Evolutionary conservation across 1,284 basidiomycete species (phyloP).

Genomic region (Inonotus obliquus): DNA sequence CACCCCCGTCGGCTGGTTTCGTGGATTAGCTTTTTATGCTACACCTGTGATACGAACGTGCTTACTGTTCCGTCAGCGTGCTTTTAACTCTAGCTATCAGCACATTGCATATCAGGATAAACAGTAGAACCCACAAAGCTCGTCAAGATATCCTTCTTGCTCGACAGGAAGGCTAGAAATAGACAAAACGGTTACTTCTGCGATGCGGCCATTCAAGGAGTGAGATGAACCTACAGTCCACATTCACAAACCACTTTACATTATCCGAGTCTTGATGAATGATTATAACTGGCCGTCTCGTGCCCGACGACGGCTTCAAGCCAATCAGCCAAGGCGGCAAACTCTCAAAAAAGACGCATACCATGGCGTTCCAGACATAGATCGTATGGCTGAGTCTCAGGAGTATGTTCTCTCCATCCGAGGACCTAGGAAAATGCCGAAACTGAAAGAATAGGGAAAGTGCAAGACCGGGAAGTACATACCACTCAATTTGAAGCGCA

Average conservation of each 20-base stretch:
- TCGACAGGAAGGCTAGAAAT: conserved; percentile 1
- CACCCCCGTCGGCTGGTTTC: neutral
- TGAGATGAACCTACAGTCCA: neutral
- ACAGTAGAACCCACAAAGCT: conserved; percentile 2
- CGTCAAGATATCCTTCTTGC: conserved; percentile 3
- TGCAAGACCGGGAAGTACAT: neutral
- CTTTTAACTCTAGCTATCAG: neutral
- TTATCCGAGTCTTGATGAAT: conserved; percentile 10
- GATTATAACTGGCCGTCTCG: conserved; percentile 1
- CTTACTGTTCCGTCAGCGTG: conserved; percentile 2
- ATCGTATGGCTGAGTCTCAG: conserved; percentile 10
- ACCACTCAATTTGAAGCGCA: conserved; percentile 15
- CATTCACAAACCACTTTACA: conserved; percentile 11
- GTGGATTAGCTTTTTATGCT: neutral
- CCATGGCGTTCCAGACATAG: conserved; percentile 14
- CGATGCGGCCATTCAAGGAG: neutral
- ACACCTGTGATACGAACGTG: neutral
- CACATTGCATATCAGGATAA: neutral
- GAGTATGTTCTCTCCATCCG: conserved; percentile 11
- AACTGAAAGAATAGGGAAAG: neutral
- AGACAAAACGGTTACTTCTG: neutral
- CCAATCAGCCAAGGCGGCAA: neutral
- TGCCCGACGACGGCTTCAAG: neutral
- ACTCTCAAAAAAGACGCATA: neutral
- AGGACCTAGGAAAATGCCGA: neutral